Evolutionary conservation across 1,284 basidiomycete species (phyloP), one percentile per base, ranked within the genome.

Genomic region (Ganoderma meredithae): DNA sequence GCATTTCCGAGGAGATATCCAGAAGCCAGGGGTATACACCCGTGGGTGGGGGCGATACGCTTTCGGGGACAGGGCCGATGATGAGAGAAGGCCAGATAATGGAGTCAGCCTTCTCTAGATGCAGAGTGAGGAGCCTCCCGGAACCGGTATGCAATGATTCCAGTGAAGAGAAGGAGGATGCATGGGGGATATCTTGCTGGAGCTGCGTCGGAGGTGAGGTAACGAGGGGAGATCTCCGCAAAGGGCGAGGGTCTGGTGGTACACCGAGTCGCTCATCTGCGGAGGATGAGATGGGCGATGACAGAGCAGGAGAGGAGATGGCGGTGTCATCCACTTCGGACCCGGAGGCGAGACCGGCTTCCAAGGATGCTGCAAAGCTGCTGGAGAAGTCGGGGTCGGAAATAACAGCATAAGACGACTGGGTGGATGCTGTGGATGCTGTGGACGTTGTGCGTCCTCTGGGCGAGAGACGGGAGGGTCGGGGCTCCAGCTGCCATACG

Each of bases 371-470:
- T 2, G 90, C 90, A 72, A 94, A 93, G 76, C 89, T 91, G 79
- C 90, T 93, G 7, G 91, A 91, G 63, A 93, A 90, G 71, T 94
- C 92, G 1, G 87, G 88, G 71, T 94, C 92, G 13, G 92, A 93
- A 3, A 94, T 83, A 65, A 92, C 84, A 2, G 92, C 92, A 72
- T 89, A 94, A 0, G 92, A 94, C 10, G 92, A 94, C 49, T 88
- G 90, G 0, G 90, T 90, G 8, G 92, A 94, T 0, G 88, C 80
- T 6, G 91, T 91, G 2, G 92, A 93, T 6, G 88, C 83, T 3
- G 90, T 89, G 22, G 92, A 94, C 2, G 87, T 88, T 0, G 92
- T 93, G 27, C 92, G 88, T 69, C 90, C 90, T 73, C 92, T 82
- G 17, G 83, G 81, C 0, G 86, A 85, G 58, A 83, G 81, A 0